Base-by-base conservation (phyloP, 805 yeast genomes). In the Lipomyces spencermartinsiae region DNA sequence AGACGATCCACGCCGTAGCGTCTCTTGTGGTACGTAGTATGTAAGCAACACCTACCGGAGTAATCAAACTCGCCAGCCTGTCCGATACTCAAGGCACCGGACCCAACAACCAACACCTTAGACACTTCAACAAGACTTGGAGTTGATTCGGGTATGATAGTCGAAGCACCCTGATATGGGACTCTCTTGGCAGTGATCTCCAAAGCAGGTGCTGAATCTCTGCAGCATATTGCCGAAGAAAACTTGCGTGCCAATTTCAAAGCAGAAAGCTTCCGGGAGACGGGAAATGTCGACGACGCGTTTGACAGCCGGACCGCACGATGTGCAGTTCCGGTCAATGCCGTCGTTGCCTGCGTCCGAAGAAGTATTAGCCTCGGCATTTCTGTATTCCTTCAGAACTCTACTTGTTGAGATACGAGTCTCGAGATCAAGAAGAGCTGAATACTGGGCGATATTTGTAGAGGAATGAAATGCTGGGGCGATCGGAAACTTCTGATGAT, bases 61-160 rank as follows among this genome's bases (percentile, higher is more conserved):
- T 95, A 95, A 80, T 95, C 99, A 77, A 95, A 95, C 82, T 95
- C 99, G 81, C 99, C 99, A 73, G 99, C 99, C 84, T 95, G 99
- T 73, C 99, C 99, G 79, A 95, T 95, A 66, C 97, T 91, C 76
- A 95, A 84, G 78, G 99, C 99, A 84, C 99, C 99, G 7, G 98
- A 94, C 10, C 99, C 99, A 77, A 94, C 91, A 63, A 94, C 91
- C 66, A 94, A 85, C 7, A 95, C 98, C 76, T 91, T 91, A 71
- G 87, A 82, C 37, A 92, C 97, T 70, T 92, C 96, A 56, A 92
- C 97, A 63, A 92, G 82, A 12, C 66, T 59, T 8, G 63, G 63
- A 12, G 61, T 65, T 31, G 65, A 31, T 59, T 62, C 46, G n/a
- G 64, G 63, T 3, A 65, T 59, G 59, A 63, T 63, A 14, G 65